Evolutionary conservation across 2,329 filamentous ascomycete genomes (phyloP).

Genomic region (Trichoderma aggressivum): DNA sequence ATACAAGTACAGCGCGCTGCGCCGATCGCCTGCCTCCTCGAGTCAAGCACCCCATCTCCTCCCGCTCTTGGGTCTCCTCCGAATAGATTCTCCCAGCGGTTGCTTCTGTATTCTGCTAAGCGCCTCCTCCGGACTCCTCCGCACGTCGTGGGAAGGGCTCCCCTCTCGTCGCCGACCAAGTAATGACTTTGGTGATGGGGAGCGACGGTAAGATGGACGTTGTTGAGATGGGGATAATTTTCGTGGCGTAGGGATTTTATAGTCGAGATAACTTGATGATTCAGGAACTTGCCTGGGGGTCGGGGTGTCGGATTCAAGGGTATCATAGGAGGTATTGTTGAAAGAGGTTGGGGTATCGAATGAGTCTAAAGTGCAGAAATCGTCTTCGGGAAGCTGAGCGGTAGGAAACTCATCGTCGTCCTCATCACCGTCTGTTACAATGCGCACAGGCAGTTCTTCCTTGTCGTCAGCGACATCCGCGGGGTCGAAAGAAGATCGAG

Average conservation of each 20-base stretch:
- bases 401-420: conserved; percentile 35
- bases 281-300: conserved; percentile 38
- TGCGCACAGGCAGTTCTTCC: conserved; percentile 30
- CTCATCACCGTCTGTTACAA: conserved; percentile 33
- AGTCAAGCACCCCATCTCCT: conserved; percentile 42
- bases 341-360: conserved; percentile 29
- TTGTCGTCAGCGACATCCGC: conserved; percentile 30
- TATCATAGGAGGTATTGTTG: conserved; percentile 29
- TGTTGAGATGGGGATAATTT: conserved; percentile 35
- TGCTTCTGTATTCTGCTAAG: conserved; percentile 47
- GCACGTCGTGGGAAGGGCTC: conserved; percentile 29
- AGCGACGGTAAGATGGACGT: conserved; percentile 27
- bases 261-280: conserved; percentile 37
- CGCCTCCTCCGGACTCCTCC: conserved; percentile 46
- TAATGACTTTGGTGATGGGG: conserved; percentile 36
- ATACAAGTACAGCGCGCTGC: conserved; percentile 34
- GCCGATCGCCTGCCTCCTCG: conserved; percentile 28
- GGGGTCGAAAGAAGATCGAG: conserved; percentile 33
- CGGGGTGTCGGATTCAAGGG: conserved; percentile 42
- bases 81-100: conserved; percentile 38
- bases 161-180: conserved; percentile 28
- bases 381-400: conserved; percentile 40
- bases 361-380: conserved; percentile 30
- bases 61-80: conserved; percentile 38
- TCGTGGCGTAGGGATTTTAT: conserved; percentile 31